These are phyloP conservation scores for Ustilago loliicola DNA, from an alignment of 1,284 basidiomycete species.

Conservation along the genomic window DNA sequence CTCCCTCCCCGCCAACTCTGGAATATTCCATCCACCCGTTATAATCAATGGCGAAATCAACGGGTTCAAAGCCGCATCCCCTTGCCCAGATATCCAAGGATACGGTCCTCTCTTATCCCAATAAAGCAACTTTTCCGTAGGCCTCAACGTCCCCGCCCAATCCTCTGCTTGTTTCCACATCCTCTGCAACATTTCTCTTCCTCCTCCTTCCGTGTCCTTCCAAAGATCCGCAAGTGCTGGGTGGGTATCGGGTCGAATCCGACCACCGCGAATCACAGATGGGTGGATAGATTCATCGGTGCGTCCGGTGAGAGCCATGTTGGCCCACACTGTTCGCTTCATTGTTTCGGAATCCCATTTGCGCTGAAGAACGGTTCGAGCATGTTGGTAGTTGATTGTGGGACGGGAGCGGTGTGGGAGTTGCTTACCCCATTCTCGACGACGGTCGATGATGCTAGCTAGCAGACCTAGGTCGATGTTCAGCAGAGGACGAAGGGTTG, in stretches of 20 bases:
- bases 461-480: slow-evolving; percentile 48
- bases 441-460: slow-evolving; percentile 42
- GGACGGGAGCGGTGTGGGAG: slow-evolving; percentile 44
- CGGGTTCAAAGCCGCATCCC: slow-evolving; percentile 22
- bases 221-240: slow-evolving; percentile 39
- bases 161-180: slow-evolving; percentile 47
- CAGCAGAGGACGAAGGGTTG: slow-evolving; percentile 43
- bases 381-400: slow-evolving; percentile 26
- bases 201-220: neutral
- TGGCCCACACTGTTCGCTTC: slow-evolving; percentile 41
- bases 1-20: slow-evolving; percentile 7
- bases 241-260: slow-evolving; percentile 22
- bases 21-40: slow-evolving; percentile 32
- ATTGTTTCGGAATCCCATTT: slow-evolving; percentile 19
- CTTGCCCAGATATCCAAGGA: slow-evolving; percentile 19
- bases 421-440: slow-evolving; percentile 51
- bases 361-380: slow-evolving; percentile 22
- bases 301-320: slow-evolving; percentile 23
- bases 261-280: slow-evolving; percentile 43
- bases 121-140: slow-evolving; percentile 41
- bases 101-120: slow-evolving; percentile 33
- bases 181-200: slow-evolving; percentile 13
- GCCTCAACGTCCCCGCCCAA: slow-evolving; percentile 22
- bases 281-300: slow-evolving; percentile 54
- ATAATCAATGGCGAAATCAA: slow-evolving; percentile 18